Conservation (phyloP, 2,329 filamentous ascomycete species). For the Periconia macrospinosa region DNA sequence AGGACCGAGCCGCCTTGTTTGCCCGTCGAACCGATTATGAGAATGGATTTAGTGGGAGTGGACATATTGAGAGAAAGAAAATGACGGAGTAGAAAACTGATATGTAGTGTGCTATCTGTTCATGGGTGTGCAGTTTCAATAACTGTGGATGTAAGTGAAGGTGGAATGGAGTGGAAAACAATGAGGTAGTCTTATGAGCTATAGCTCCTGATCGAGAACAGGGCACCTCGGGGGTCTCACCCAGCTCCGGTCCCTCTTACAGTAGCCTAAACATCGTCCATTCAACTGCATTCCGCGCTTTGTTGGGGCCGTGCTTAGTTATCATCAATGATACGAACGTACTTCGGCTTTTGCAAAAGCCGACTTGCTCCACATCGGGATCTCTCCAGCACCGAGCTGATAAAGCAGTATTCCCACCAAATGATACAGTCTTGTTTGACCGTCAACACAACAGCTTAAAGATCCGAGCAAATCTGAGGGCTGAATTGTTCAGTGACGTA, state of each 20-base stretch:
- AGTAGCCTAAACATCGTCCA: neutral
- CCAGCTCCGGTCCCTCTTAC: neutral
- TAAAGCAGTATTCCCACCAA: neutral
- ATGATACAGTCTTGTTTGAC: neutral
- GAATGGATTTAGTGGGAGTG: conserved; percentile 42
- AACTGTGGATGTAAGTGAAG: neutral
- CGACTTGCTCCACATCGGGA: neutral
- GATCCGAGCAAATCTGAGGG: neutral
- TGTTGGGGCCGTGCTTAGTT: neutral
- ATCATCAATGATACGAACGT: neutral
- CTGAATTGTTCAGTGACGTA: neutral
- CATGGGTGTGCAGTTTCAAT: neutral
- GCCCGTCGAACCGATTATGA: conserved; percentile 51
- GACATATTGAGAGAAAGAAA: conserved; percentile 19
- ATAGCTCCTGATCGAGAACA: neutral
- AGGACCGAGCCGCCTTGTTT: conserved; percentile 52
- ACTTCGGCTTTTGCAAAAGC: neutral
- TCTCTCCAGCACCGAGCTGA: neutral
- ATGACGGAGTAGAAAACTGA: neutral
- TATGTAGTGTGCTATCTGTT: neutral
- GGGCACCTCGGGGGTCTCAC: neutral
- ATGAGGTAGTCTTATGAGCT: neutral
- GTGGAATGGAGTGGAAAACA: neutral
- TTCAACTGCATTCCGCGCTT: neutral
- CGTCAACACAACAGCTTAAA: neutral